These are phyloP conservation scores for Globisporangium recalcitrans DNA, from an alignment of 352 stramenopile species.

Conservation along the genomic window DNA sequence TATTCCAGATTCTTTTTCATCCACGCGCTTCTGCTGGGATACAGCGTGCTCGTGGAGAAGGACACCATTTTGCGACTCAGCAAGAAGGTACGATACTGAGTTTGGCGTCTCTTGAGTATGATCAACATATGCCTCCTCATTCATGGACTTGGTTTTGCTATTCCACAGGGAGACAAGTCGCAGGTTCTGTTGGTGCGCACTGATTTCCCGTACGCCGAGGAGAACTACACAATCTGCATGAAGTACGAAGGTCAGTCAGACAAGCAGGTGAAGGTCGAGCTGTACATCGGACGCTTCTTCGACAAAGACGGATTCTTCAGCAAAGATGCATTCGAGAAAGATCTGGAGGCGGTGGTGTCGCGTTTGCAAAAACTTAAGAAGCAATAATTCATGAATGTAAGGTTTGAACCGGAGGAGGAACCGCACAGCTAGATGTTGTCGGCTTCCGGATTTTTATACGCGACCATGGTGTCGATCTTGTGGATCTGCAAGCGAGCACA, in stretches of 20 bases:
- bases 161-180: constrained; percentile 25
- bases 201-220: constrained; percentile 61
- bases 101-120: neutral
- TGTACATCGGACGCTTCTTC: constrained; percentile 85
- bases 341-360: constrained; percentile 51
- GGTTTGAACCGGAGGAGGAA: constrained; percentile 7
- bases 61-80: constrained; percentile 71
- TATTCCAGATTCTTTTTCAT: constrained; percentile 71
- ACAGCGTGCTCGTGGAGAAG: constrained; percentile 69
- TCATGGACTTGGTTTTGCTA: too few relatives aligned
- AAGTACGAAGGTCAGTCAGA: constrained; percentile 34
- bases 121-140: neutral
- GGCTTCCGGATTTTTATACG: constrained; percentile 92
- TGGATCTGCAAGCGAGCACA: constrained; percentile 78
- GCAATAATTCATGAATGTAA: constrained; percentile 44
- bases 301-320: constrained; percentile 83
- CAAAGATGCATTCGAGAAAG: constrained; percentile 69
- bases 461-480: constrained; percentile 97
- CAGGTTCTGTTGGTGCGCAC: constrained; percentile 58
- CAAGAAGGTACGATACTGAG: constrained; percentile 39
- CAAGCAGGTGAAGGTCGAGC: constrained; percentile 48
- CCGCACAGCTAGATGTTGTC: constrained; percentile 49
- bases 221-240: constrained; percentile 66
- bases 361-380: constrained; percentile 73
- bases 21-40: constrained; percentile 65